phyloP scores from a whole-genome alignment of 2,329 filamentous ascomycete genomes.

The Simplicillium sp. region DNA sequence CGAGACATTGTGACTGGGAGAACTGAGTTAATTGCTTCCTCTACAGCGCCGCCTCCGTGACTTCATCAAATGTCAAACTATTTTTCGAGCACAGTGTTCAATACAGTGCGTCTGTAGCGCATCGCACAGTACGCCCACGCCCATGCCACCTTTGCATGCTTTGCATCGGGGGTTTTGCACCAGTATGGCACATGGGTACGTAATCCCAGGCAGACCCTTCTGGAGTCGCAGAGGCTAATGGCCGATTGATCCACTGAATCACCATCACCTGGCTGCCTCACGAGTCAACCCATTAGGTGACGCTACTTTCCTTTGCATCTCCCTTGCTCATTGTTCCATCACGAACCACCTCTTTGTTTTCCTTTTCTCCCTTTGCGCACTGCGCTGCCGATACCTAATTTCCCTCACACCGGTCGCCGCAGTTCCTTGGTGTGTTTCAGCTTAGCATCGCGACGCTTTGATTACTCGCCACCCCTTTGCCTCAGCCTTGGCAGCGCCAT shows the following conservation, averaged over 20 bases:
- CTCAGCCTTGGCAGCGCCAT: too few relatives aligned
- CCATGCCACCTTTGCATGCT: background rate
- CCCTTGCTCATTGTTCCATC: constrained; percentile 9
- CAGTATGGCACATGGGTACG: too few relatives aligned
- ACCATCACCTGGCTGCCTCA: constrained; percentile 5
- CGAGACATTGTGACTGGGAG: constrained; percentile 19
- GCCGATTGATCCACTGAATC: background rate
- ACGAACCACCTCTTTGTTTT: constrained; percentile 8
- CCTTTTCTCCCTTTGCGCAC: constrained; percentile 7
- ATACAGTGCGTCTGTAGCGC: background rate
- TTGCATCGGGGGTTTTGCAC: too few relatives aligned
- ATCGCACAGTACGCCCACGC: background rate
- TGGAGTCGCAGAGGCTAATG: too few relatives aligned
- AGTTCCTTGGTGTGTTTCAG: too few relatives aligned
- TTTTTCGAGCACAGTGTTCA: background rate
- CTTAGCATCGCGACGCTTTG: too few relatives aligned
- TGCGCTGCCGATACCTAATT: background rate
- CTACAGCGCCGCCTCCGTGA: too few relatives aligned
- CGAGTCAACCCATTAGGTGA: constrained; percentile 2
- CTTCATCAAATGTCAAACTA: too few relatives aligned
- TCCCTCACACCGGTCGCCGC: background rate
- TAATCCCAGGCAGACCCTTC: too few relatives aligned
- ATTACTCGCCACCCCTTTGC: background rate
- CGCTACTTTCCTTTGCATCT: constrained; percentile 5
- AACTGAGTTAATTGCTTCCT: too few relatives aligned